Base-by-base conservation (phyloP, 495 filamentous ascomycete genomes). In the Penicillium desertorum region DNA sequence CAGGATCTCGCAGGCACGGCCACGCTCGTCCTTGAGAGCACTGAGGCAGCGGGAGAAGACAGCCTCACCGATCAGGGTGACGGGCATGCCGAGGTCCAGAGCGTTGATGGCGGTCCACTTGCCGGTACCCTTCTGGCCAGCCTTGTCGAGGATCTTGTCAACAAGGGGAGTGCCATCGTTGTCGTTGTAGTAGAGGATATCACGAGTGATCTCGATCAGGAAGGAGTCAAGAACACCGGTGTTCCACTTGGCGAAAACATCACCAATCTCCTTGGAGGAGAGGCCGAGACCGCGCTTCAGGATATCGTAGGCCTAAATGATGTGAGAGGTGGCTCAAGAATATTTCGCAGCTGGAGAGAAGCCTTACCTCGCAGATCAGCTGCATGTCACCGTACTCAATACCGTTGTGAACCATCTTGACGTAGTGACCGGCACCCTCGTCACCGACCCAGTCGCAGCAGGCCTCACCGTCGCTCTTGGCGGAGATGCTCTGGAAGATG, bases 371-470 rank as follows among this genome's bases (percentile, higher is more conserved):
- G 78, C 89, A 95, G 76, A 98, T 98, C 72, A 98, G 81, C 83
- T 98, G 94, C 94, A 98, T 98, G 78, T 98, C 94, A 87, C 94
- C 94, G 72, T 98, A 98, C 80, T 98, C 94, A 70, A 98, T 98
- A 84, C 94, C 94, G 76, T 98, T 98, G 87, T 98, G 94, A 57
- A 98, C 94, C 95, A 98, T 98, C 88, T 98, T 98, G 81, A 98
- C 92, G 83, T 96, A 98, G 85, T 98, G 94, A 59, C 94, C 94
- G 71, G 94, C 87, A 83, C 94, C 94, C 73, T 96, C 92, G 81
- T 98, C 94, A 81, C 94, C 94, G 63, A 98, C 94, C 94, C 94
- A 98, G 77, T 98, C 92, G 73, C 94, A 98, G 85, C 94, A 98
- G 43, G 94, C 75, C 83, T 98, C 95, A 61, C 86, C 87, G 65